These are phyloP conservation scores for Zygotorulaspora danielsina DNA, from an alignment of 805 yeast genomes.

Conservation along the genomic window DNA sequence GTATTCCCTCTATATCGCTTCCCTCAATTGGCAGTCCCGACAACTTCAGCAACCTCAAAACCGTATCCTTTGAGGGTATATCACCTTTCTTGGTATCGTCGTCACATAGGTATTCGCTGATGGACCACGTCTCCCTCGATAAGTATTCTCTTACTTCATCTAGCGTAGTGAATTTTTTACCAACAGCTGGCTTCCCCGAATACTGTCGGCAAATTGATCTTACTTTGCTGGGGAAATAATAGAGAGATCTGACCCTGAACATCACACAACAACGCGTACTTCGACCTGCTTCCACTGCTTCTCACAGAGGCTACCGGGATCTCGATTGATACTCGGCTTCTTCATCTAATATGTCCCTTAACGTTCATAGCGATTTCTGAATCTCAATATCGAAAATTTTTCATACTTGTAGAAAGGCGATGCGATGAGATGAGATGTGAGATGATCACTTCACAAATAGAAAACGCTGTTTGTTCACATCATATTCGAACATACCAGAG, in stretches of 20 bases:
- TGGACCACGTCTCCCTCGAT: conserved; percentile 25
- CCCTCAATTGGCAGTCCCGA: conserved; percentile 44
- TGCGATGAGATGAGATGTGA: conserved; percentile 24
- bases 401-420: conserved; percentile 14
- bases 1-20: conserved; percentile 32
- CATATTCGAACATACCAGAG: too few species aligned
- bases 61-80: conserved; percentile 12
- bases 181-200: conserved; percentile 12
- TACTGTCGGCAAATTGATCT: conserved; percentile 3
- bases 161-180: conserved; percentile 19
- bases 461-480: conserved; percentile 2
- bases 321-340: too few species aligned
- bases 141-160: conserved; percentile 29
- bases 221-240: conserved; percentile 3
- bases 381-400: conserved; percentile 18
- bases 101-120: conserved; percentile 20
- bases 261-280: too few species aligned
- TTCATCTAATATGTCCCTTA: too few species aligned
- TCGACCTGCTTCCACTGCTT: too few species aligned
- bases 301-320: too few species aligned
- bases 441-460: too few species aligned
- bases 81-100: conserved; percentile 13
- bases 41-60: conserved; percentile 39
- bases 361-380: not conserved
- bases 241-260: not conserved